Base-by-base conservation (phyloP, 2,329 filamentous ascomycete species). In the Grosmannia huntii region DNA sequence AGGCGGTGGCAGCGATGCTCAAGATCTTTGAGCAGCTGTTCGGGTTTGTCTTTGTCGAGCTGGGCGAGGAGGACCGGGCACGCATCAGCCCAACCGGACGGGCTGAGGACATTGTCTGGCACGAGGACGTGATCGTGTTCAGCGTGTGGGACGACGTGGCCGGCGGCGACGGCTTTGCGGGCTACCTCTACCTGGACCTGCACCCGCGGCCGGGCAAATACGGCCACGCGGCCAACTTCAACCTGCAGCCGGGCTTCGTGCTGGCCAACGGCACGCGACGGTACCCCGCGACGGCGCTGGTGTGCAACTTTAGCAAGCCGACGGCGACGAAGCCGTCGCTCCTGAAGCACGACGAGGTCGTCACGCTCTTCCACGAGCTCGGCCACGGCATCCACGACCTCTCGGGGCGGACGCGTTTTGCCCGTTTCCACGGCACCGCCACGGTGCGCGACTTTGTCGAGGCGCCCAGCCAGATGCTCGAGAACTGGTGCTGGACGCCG, bases 241-340 rank as follows among this genome's bases (percentile, higher is more conserved):
- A 85, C 70, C 71, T 94, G 2, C 84, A 89, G 70, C 86, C 87
- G 1, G 86, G 86, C 27, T 90, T 81, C 71, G 72, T 83, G 58
- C 75, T 38, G 59, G 75, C 80, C 56, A 82, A 90, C 60, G 87
- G 87, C 61, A 84, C 81, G 41, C 80, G 87, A 57, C 79, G 83
- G 59, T 91, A 90, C 69, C 87, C 88, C 6, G 85, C 85, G 1
- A 92, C 88, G 0, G 86, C 88, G 1, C 76, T 92, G 12, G 87
- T 92, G 12, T 92, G 88, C 79, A 92, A 92, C 73, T 92, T 92
- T 70, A 87, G 84, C 68, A 91, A 91, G 72, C 86, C 88, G 2
- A 87, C 86, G 1, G 74, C 82, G 11, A 86, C 80, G 67, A 90
- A 90, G 70, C 88, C 88, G 5, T 87, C 83, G 25, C 77, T 92